phyloP scores from a whole-genome alignment of 495 filamentous ascomycete genomes.

The Aspergillus wentii region DNA sequence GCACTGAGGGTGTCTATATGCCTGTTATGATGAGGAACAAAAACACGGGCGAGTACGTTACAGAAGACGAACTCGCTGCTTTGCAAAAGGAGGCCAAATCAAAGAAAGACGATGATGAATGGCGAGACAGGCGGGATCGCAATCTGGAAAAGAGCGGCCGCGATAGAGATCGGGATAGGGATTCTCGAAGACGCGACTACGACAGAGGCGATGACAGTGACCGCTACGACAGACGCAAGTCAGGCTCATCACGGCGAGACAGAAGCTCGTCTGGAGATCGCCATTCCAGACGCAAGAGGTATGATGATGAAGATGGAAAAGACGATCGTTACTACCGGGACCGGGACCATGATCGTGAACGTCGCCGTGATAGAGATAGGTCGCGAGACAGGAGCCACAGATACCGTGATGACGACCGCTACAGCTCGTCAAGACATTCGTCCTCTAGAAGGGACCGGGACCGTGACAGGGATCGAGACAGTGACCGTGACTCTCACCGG shows the following conservation, averaged over 20 bases:
- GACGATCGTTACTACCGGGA: slow-evolving; percentile 31
- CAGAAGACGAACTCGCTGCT: slow-evolving; percentile 54
- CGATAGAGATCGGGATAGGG: slow-evolving; percentile 29
- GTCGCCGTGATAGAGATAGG: slow-evolving; percentile 21
- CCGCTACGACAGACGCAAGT: slow-evolving; percentile 22
- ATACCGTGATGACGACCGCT: slow-evolving; percentile 29
- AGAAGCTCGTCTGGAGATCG: slow-evolving; percentile 30
- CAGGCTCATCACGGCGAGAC: slow-evolving; percentile 30
- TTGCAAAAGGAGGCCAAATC: slow-evolving; percentile 42
- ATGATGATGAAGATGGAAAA: slow-evolving; percentile 25
- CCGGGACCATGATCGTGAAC: slow-evolving; percentile 25
- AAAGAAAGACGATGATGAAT: slow-evolving; percentile 36
- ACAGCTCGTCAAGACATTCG: slow-evolving; percentile 30
- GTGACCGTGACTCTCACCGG: slow-evolving; percentile 27
- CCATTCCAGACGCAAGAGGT: slow-evolving; percentile 26
- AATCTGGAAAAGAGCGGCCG: slow-evolving; percentile 47
- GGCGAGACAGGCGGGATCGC: slow-evolving; percentile 44
- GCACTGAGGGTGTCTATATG: slow-evolving; percentile 55
- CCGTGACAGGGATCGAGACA: slow-evolving; percentile 27
- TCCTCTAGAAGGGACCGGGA: slow-evolving; percentile 22
- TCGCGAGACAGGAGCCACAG: slow-evolving; percentile 22
- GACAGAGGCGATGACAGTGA: slow-evolving; percentile 18
- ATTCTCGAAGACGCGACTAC: slow-evolving; percentile 26
- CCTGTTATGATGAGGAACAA: slow-evolving; percentile 63
- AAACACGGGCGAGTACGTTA: slow-evolving; percentile 60